A percentile compares a stretch with the other conserved stretches of the same genome.
These are phyloP conservation scores for Penicillium paradoxum DNA, from an alignment of 495 filamentous ascomycete genomes.

Conservation along the genomic window DNA sequence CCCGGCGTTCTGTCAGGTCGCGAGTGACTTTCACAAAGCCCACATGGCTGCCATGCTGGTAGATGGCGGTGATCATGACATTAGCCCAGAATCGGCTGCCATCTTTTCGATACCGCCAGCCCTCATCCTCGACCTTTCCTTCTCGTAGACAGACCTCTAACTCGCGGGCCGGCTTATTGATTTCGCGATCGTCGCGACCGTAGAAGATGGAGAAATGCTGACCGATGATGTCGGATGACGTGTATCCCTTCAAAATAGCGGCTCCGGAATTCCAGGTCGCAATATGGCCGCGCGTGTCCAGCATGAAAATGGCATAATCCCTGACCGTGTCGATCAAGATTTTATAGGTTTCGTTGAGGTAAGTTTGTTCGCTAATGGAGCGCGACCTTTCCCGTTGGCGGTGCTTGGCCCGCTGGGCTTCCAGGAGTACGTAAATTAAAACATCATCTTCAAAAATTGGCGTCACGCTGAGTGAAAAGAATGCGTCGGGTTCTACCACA, in stretches of 20 bases:
- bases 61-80: conserved; percentile 59
- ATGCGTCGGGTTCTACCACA: conserved; percentile 15
- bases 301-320: conserved; percentile 65
- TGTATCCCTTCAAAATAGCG: conserved; percentile 56
- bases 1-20: conserved; percentile 58
- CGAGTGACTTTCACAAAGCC: conserved; percentile 64
- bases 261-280: conserved; percentile 61
- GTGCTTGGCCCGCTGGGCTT: conserved; percentile 34
- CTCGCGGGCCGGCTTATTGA: conserved; percentile 51
- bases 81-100: conserved; percentile 63
- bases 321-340: conserved; percentile 59
- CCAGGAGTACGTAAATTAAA: conserved; percentile 45
- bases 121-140: conserved; percentile 59
- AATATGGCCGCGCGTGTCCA: conserved; percentile 54
- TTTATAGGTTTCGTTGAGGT: conserved; percentile 56
- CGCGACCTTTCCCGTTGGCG: conserved; percentile 2
- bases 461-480: conserved; percentile 43
- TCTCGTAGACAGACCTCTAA: conserved; percentile 54
- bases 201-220: conserved; percentile 62
- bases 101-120: conserved; percentile 61
- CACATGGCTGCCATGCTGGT: conserved; percentile 51
- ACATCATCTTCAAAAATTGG: conserved; percentile 46
- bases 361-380: conserved; percentile 34
- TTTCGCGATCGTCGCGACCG: conserved; percentile 47
- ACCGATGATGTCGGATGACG: conserved; percentile 52